Evolutionary conservation across 176 grass and related monocot genomes (phyloP).

Genomic region (Aegilops umbellulata): DNA sequence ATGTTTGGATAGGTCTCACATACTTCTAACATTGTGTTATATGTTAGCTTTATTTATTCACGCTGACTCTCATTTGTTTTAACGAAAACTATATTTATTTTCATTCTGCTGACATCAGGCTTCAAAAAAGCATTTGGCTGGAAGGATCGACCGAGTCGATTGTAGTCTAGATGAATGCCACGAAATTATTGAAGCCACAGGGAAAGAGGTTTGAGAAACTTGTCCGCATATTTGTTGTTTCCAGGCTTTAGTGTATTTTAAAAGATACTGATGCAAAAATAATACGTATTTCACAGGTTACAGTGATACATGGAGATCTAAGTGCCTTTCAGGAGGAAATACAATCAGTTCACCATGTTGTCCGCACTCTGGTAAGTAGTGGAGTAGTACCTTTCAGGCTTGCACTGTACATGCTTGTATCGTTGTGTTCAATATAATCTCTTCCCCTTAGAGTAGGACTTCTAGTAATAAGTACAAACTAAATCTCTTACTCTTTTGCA

Average conservation of each 20-base stretch:
- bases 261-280: background rate
- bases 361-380: slow-evolving; percentile 66
- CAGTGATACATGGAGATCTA: slow-evolving; percentile 70
- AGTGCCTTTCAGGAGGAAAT: slow-evolving; percentile 70
- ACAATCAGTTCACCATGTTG: slow-evolving; percentile 85
- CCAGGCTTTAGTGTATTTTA: slow-evolving; percentile 2
- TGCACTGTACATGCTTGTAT: background rate
- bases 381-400: background rate
- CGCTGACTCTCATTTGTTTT: slow-evolving; percentile 1
- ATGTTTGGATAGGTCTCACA: background rate
- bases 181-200: slow-evolving; percentile 68
- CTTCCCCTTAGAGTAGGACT: too few species aligned
- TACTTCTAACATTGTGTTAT: slow-evolving; percentile 2
- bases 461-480: too few species aligned
- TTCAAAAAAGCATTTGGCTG: slow-evolving; percentile 69
- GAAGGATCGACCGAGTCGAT: slow-evolving; percentile 83
- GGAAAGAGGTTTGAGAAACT: slow-evolving; percentile 50
- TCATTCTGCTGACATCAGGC: slow-evolving; percentile 48
- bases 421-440: background rate
- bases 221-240: slow-evolving; percentile 1
- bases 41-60: slow-evolving; percentile 4
- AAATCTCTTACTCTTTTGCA: slow-evolving; percentile 35
- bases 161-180: slow-evolving; percentile 80
- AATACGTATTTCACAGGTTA: slow-evolving; percentile 48
- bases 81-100: slow-evolving; percentile 11